Conservation (phyloP, 2,329 filamentous ascomycete genomes). For the Curvularia spicifera region DNA sequence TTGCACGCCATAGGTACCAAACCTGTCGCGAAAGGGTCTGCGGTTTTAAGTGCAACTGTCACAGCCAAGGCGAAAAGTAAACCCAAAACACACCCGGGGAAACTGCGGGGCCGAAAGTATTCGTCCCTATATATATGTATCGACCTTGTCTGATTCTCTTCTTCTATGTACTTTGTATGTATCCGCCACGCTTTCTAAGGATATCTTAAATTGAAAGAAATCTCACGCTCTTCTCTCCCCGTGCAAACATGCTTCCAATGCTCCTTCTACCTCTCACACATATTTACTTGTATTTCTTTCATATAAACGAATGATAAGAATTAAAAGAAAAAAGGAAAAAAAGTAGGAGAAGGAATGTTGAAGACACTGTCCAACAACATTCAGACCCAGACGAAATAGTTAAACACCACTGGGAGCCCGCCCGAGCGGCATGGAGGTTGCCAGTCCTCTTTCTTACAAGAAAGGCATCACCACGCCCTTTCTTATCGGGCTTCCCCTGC, state of each 20-base stretch:
- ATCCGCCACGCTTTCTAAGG: neutral
- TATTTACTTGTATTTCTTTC: neutral
- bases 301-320: neutral
- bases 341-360: neutral
- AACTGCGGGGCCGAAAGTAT: neutral
- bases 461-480: conserved; percentile 47
- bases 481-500: conserved; percentile 42
- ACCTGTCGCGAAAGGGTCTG: neutral
- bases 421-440: neutral
- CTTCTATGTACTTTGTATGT: neutral
- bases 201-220: neutral
- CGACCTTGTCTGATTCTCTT: neutral
- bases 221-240: neutral
- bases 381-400: neutral
- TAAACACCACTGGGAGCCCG: conserved; percentile 1
- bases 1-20: neutral
- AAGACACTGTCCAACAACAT: neutral
- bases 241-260: neutral
- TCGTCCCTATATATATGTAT: neutral
- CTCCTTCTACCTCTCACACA: neutral
- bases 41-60: neutral
- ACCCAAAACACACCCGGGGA: neutral
- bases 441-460: conserved; percentile 11
- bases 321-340: neutral
- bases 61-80: neutral